These are phyloP conservation scores for Moricandia moricandioides DNA, from an alignment of 345 rosid genomes.

Conservation along the genomic window DNA sequence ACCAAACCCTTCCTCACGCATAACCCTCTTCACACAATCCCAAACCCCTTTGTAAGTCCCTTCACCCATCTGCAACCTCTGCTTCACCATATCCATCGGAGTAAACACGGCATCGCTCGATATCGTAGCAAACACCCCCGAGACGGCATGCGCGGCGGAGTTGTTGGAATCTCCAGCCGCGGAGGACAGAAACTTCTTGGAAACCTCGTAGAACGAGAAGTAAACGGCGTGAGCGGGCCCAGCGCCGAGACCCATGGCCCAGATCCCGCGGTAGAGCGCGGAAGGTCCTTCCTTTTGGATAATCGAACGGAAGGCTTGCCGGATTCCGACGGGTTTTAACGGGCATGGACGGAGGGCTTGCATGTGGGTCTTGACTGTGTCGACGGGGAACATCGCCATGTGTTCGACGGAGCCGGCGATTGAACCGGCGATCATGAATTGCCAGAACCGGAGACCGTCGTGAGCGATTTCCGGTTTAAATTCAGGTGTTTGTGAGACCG, in stretches of 20 bases:
- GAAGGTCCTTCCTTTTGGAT: constrained; percentile 63
- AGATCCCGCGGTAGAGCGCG: constrained; percentile 82
- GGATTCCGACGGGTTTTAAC: constrained; percentile 62
- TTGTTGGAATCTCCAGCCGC: constrained; percentile 54
- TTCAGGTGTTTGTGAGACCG: constrained; percentile 38
- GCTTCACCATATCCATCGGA: constrained; percentile 98
- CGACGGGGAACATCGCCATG: constrained; percentile 98
- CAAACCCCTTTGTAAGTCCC: constrained; percentile 65
- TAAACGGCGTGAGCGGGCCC: constrained; percentile 98
- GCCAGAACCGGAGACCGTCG: constrained; percentile 92
- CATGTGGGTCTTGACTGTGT: constrained; percentile 89
- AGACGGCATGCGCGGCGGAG: constrained; percentile 70
- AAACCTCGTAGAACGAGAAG: constrained; percentile 78
- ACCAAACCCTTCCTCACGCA: constrained; percentile 72
- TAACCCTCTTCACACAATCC: constrained; percentile 74
- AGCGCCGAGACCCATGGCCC: constrained; percentile 95
- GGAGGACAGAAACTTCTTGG: constrained; percentile 65
- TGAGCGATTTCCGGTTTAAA: constrained; percentile 51
- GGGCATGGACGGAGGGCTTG: constrained; percentile 92
- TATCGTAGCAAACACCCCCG: constrained; percentile 83
- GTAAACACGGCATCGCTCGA: constrained; percentile 90
- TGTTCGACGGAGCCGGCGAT: constrained; percentile 92
- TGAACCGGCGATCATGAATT: constrained; percentile 92
- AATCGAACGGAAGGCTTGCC: constrained; percentile 73
- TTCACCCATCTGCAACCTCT: constrained; percentile 73